Conservation (phyloP, 1,139 yeast species). For the Debaryomyces fabryi region DNA sequence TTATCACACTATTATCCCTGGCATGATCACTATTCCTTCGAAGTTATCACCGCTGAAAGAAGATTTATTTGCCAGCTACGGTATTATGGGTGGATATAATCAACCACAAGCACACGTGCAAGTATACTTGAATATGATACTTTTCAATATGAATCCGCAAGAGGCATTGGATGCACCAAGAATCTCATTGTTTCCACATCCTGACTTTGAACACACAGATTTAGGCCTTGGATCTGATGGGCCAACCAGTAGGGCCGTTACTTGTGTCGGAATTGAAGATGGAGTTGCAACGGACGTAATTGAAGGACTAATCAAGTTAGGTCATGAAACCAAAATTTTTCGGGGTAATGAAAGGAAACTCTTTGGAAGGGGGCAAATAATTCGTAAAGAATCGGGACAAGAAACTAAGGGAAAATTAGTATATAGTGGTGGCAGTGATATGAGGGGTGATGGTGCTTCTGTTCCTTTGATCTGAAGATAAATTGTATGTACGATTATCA, state of each 20-base stretch:
- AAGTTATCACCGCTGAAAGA: constrained; percentile 24
- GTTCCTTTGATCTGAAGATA: constrained; percentile 36
- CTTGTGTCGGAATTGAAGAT: constrained; percentile 67
- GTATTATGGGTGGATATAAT: constrained; percentile 88
- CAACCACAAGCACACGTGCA: constrained; percentile 88
- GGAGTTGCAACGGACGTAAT: constrained; percentile 53
- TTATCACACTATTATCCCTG: constrained; percentile 85
- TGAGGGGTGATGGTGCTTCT: constrained; percentile 82
- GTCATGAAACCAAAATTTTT: constrained; percentile 58
- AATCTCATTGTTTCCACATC: constrained; percentile 59
- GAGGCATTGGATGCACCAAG: constrained; percentile 78
- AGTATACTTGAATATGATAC: constrained; percentile 64
- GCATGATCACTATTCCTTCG: constrained; percentile 53
- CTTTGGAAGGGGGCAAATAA: constrained; percentile 79
- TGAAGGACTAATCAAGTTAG: constrained; percentile 48
- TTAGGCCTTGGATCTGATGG: constrained; percentile 66
- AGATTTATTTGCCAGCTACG: constrained; percentile 64
- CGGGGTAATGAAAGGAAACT: constrained; percentile 47
- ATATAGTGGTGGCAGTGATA: constrained; percentile 75
- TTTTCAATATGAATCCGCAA: constrained; percentile 72
- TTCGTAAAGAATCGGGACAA: constrained; percentile 43
- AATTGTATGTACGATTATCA: no score
- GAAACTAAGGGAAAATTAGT: constrained; percentile 39
- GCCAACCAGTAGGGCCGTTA: constrained; percentile 61
- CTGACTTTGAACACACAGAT: constrained; percentile 42